phyloP scores from a whole-genome alignment of 306 rosid species.

The Vigna nakashimae region DNA sequence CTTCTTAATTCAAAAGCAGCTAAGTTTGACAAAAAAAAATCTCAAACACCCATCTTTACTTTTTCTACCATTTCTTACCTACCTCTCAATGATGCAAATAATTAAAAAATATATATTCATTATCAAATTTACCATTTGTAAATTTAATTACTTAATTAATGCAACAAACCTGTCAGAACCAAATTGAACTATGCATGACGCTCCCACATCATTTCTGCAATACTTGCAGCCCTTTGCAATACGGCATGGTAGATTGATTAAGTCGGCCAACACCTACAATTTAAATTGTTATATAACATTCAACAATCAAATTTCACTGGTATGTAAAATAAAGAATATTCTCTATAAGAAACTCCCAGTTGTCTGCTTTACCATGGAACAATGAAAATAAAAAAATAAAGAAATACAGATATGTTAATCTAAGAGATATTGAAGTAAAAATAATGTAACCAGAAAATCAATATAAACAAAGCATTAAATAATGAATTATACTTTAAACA shows the following conservation, averaged over 20 bases:
- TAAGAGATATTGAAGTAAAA: constrained; percentile 14
- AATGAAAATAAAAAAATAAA: constrained; percentile 23
- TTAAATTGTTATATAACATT: constrained; percentile 32
- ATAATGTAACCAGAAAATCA: constrained; percentile 36
- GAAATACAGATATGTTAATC: constrained; percentile 12
- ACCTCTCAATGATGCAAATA: constrained; percentile 6
- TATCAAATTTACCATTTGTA: constrained; percentile 20
- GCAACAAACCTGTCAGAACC: constrained; percentile 69
- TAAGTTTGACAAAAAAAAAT: background rate
- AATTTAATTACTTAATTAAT: constrained; percentile 37
- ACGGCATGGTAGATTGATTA: constrained; percentile 87
- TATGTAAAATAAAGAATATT: constrained; percentile 34
- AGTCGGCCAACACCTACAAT: constrained; percentile 88
- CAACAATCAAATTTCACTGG: constrained; percentile 8
- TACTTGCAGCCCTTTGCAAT: constrained; percentile 94
- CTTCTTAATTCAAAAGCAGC: constrained; percentile 6
- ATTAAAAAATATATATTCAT: constrained; percentile 26
- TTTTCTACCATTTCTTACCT: background rate
- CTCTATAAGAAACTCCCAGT: constrained; percentile 9
- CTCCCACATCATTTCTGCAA: constrained; percentile 72
- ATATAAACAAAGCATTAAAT: constrained; percentile 26
- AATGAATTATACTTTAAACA: constrained; percentile 73
- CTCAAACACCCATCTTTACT: constrained; percentile 25
- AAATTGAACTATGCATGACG: constrained; percentile 90
- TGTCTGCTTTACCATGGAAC: constrained; percentile 8